Conservation (phyloP, 208 protist genomes). For the Blechomonas ayalai region DNA sequence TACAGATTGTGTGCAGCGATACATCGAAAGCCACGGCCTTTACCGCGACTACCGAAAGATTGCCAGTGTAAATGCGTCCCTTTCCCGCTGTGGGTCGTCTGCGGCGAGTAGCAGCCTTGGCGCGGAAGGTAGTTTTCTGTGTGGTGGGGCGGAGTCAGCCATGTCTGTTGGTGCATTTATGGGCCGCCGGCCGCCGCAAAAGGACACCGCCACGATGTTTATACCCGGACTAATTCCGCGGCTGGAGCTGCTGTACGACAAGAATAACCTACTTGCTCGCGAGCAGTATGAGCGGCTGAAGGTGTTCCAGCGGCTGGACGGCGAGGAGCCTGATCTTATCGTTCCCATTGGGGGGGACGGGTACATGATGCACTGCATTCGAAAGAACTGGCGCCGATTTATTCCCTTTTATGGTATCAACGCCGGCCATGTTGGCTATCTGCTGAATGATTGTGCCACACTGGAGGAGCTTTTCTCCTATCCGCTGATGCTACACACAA, state of each 20-base stretch:
- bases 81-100: neutral
- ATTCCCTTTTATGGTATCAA: slow-evolving; percentile 90
- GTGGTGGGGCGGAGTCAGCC: too few species aligned
- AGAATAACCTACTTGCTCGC: slow-evolving; percentile 71
- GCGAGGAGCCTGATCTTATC: slow-evolving; percentile 82
- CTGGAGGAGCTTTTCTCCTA: slow-evolving; percentile 79
- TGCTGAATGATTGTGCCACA: slow-evolving; percentile 76
- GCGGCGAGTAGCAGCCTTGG: too few species aligned
- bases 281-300: slow-evolving; percentile 80
- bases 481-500: slow-evolving; percentile 81
- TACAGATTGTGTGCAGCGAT: slow-evolving; percentile 65
- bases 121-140: neutral
- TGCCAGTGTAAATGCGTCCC: slow-evolving; percentile 3
- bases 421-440: slow-evolving; percentile 82
- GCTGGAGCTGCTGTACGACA: slow-evolving; percentile 81
- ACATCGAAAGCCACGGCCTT: slow-evolving; percentile 71
- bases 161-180: too few species aligned
- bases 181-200: slow-evolving; percentile 8
- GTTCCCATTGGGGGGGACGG: slow-evolving; percentile 88
- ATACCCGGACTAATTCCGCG: slow-evolving; percentile 73
- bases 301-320: slow-evolving; percentile 48
- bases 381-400: slow-evolving; percentile 84
- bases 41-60: slow-evolving; percentile 75
- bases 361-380: slow-evolving; percentile 92
- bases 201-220: slow-evolving; percentile 35